Evolutionary conservation across 2,329 filamentous ascomycete species (phyloP), one percentile per base, ranked within the genome.

Genomic region (Juglanconis sp.): DNA sequence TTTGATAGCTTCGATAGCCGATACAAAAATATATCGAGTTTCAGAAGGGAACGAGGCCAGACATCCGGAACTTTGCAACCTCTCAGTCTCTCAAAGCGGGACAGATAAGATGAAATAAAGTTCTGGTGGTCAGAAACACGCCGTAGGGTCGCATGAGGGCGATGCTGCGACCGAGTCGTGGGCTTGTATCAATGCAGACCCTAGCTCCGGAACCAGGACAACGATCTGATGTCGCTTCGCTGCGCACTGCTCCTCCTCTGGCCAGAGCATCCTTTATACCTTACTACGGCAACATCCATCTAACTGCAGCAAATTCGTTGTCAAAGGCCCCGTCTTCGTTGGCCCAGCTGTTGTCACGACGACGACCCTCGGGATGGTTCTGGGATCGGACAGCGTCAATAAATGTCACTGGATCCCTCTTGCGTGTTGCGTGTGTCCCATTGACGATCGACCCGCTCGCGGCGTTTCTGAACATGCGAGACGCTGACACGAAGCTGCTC

Each of bases 301-400:
- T 53, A 35, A 30, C 34, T 31, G 44, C 38, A 53, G 30, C 24
- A 35, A 24, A 24, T 2, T 24, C 24, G 52, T 24, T 53, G 52
- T 30, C 52, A 53, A 46, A 24, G 30, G 32, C 46, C 47, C 58
- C 49, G 40, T 42, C 36, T 53, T 24, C 32, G 44, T 32, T n/a
- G 36, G 48, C 42, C 36, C 40, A 30, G 47, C 53, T 54, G 57
- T 57, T 59, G 60, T 57, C 60, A 60, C 57, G 60, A 62, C 60
- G 60, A 62, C 60, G 32, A 50, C 5, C 36, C 42, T 24, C 24
- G 24, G 24, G 30, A 13, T 24, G 15, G 32, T 15, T 30, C 9
- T n/a, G 36, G 32, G 36, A 53, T 36, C 35, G 51, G 32, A 36
- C 31, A 38, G 32, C 24, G 24, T 24, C 24, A 24, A 24, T 24